Evolutionary conservation across 306 rosid genomes (phyloP), one percentile per base, ranked within the genome.

Genomic region (Mimosa pudica): DNA sequence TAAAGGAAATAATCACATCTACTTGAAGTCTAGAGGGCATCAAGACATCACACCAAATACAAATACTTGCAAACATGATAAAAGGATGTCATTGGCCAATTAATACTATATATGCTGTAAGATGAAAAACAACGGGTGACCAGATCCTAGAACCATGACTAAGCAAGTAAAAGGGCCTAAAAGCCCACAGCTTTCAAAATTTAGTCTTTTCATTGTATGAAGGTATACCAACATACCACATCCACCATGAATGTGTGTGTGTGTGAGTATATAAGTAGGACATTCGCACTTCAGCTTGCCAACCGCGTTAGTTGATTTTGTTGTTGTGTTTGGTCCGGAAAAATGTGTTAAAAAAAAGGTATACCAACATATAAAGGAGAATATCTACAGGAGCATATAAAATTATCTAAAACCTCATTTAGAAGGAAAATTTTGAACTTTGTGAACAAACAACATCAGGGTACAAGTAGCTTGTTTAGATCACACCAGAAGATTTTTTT

Each of bases 11-110:
- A 72, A 54, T 65, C 47, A 20, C 36, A 72, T 55, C 17, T 62
- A 71, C 63, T 52, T 77, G 17, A 63, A 71, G 74, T 63, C 79
- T 9, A 46, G 60, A 74, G 61, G 66, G 54, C 79, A 73, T 38
- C 14, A 58, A n/a, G 9, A 57, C 7, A 84, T n/a, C 58, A 60
- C 75, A 65, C 57, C 77, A 76, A 54, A 71, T 33, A 52, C 35
- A 76, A 77, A 66, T 33, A 41, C 61, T 71, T 35, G 48, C 45
- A 80, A 66, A 66, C 41, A 55, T 70, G 58, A 71, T 46, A 72
- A 42, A 57, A 76, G 4, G 55, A 71, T 44, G 41, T 11, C 20
- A 32, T 52, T 61, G 64, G 65, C 77, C 38, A 60, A 36, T 73
- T 41, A 66, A 49, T 67, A 49, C 58, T 60, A 65, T 30, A 55